Base-by-base conservation (phyloP, 768 basidiomycete genomes). In the Russula abietina region DNA sequence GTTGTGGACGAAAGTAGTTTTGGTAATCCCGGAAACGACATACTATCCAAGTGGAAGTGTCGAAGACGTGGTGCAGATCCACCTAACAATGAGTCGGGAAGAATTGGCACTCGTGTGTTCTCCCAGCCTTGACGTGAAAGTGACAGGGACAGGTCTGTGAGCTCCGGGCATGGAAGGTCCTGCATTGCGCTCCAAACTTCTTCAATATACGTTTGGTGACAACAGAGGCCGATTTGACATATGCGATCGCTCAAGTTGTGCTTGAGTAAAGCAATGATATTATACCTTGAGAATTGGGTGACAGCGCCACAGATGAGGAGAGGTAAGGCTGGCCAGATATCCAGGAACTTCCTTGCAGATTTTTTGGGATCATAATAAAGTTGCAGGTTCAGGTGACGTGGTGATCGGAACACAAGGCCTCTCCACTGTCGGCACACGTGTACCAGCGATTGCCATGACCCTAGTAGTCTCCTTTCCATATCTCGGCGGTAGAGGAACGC, bases 381-480 rank as follows among this genome's bases (percentile, higher is more conserved):
- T 14, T 16, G 28, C 17, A 51, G 28, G 3, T 51, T 30, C 28
- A 51, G 49, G 49, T 17, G 49, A 30, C 14, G 30, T 19, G 49
- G 49, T 51, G 49, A 51, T 30, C 7, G 17, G 9, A 51, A 51
- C 8, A 51, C 19, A 11, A 51, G 28, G 6, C 3, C 1, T 32
- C 49, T 14, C 30, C 49, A 51, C 19, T 17, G 14, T 10, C 28
- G 24, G 9, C 49, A 51, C 8, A 30, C 28, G 28, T 30, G 49
- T 8, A 32, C 49, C 49, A 51, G 28, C 28, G 6, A 30, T 7
- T 17, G 28, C 30, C 49, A 51, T 17, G 10, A 28, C 16, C 28
- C 11, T 28, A 19, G n/a, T n/a, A n/a, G n/a, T 19, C 9, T 16
- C 3, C 24, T 0, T 5, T 4, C 2, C 6, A 1, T 12, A 4